These are phyloP conservation scores for Geosmithia flava DNA, from an alignment of 2,329 filamentous ascomycete genomes.

Conservation along the genomic window DNA sequence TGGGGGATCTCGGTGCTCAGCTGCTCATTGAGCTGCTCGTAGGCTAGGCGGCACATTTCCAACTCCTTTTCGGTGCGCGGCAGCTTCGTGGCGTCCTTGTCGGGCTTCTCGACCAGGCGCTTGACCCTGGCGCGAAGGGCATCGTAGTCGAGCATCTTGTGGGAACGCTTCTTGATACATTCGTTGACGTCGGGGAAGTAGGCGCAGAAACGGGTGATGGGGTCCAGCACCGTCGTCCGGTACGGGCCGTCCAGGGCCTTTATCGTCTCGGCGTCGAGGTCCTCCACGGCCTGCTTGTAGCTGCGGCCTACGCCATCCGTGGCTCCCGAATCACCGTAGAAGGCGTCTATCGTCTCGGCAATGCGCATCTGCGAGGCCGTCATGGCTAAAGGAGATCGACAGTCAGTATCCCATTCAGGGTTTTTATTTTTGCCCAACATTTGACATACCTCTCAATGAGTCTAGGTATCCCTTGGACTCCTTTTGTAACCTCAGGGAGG, in stretches of 20 bases:
- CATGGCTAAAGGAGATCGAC: slow-evolving; percentile 54
- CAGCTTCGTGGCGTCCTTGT: slow-evolving; percentile 95
- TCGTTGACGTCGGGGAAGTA: slow-evolving; percentile 99
- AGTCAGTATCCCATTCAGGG: neutral
- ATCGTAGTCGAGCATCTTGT: slow-evolving; percentile 98
- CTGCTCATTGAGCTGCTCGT: slow-evolving; percentile 96
- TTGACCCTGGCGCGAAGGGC: slow-evolving; percentile 92
- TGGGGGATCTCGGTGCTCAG: slow-evolving; percentile 86
- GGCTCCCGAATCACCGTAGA: slow-evolving; percentile 93
- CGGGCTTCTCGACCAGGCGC: slow-evolving; percentile 92
- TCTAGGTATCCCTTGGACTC: slow-evolving; percentile 98
- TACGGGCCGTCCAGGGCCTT: slow-evolving; percentile 97
- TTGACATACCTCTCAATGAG: slow-evolving; percentile 62
- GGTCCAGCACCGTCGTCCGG: slow-evolving; percentile 84
- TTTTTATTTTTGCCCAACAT: neutral
- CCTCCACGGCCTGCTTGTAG: slow-evolving; percentile 97
- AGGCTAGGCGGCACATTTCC: slow-evolving; percentile 84
- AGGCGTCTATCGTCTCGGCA: slow-evolving; percentile 97
- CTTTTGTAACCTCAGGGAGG: slow-evolving; percentile 83
- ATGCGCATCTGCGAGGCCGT: slow-evolving; percentile 99
- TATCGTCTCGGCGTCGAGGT: slow-evolving; percentile 95
- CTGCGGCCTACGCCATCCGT: slow-evolving; percentile 90
- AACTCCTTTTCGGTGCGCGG: slow-evolving; percentile 93
- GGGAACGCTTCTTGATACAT: slow-evolving; percentile 97
- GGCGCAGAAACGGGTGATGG: slow-evolving; percentile 89